Evolutionary conservation across 2,329 filamentous ascomycete genomes (phyloP).

Genomic region (Arachnomyces sp.): DNA sequence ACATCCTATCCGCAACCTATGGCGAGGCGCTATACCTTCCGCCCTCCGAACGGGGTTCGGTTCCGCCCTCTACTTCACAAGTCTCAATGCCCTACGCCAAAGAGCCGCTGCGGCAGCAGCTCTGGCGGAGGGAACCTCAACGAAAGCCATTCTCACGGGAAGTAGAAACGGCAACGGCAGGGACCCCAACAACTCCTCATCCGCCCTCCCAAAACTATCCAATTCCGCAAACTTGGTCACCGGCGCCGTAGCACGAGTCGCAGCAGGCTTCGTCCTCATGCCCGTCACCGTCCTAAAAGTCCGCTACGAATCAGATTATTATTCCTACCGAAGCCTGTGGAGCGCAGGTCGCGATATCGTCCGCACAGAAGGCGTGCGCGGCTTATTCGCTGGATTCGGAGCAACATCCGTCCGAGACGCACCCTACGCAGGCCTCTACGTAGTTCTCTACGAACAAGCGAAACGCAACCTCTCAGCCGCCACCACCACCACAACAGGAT

Average conservation of each 20-base stretch:
- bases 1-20: slow-evolving; percentile 64
- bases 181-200: slow-evolving; percentile 41
- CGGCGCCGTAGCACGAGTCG: slow-evolving; percentile 73
- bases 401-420: slow-evolving; percentile 89
- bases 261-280: slow-evolving; percentile 87
- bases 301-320: slow-evolving; percentile 82
- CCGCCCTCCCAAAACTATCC: slow-evolving; percentile 70
- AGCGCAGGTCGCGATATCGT: slow-evolving; percentile 68
- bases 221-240: slow-evolving; percentile 79
- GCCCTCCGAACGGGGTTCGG: slow-evolving; percentile 90
- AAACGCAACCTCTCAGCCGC: slow-evolving; percentile 26
- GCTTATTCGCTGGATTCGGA: slow-evolving; percentile 89
- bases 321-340: slow-evolving; percentile 68
- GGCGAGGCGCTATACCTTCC: slow-evolving; percentile 87
- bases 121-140: slow-evolving; percentile 40
- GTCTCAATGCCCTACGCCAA: slow-evolving; percentile 74
- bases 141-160: slow-evolving; percentile 27
- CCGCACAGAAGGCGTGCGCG: slow-evolving; percentile 61
- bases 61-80: slow-evolving; percentile 87
- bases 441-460: slow-evolving; percentile 74
- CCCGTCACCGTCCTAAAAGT: slow-evolving; percentile 95
- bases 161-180: slow-evolving; percentile 19
- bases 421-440: slow-evolving; percentile 93
- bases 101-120: slow-evolving; percentile 18
- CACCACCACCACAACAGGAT: neutral